A percentile compares a stretch with the other conserved stretches of the same genome.
phyloP scores from a whole-genome alignment of 1,139 yeast genomes.

The Magnusiomyces magnusii region DNA sequence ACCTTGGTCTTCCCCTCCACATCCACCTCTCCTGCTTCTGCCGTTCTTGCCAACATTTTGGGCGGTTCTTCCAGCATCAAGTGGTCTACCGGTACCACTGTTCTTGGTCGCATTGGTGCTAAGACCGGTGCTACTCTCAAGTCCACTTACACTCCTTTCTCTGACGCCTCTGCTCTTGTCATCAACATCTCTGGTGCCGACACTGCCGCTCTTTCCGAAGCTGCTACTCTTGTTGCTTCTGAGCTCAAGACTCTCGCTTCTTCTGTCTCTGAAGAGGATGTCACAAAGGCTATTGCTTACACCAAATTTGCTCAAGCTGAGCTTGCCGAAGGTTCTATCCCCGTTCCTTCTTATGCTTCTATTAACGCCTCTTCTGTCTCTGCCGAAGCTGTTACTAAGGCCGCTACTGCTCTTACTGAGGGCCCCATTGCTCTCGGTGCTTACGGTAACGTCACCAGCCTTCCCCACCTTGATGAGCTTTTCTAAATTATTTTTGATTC shows the following conservation, averaged over 20 bases:
- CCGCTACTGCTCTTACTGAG: constrained; percentile 45
- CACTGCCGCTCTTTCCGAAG: constrained; percentile 44
- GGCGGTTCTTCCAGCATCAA: constrained; percentile 39
- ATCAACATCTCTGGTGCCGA: constrained; percentile 56
- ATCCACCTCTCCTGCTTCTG: constrained; percentile 55
- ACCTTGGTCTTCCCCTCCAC: constrained; percentile 74
- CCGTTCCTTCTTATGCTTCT: constrained; percentile 21
- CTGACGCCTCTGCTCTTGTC: constrained; percentile 77
- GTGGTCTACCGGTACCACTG: constrained; percentile 42
- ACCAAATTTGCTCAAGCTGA: constrained; percentile 36
- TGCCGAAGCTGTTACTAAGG: constrained; percentile 42
- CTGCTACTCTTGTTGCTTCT: constrained; percentile 51
- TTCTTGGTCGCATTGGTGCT: constrained; percentile 42
- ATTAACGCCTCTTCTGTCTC: constrained; percentile 35
- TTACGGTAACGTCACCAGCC: constrained; percentile 79
- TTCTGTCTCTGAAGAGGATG: constrained; percentile 33
- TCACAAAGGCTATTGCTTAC: constrained; percentile 42
- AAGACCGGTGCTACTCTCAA: constrained; percentile 47
- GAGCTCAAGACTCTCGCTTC: constrained; percentile 52
- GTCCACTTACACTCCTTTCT: constrained; percentile 57
- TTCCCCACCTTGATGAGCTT: constrained; percentile 89
- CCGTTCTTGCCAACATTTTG: constrained; percentile 66
- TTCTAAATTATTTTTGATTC: constrained; percentile 31
- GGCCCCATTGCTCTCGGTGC: constrained; percentile 79
- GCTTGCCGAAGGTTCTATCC: constrained; percentile 32